Conservation (phyloP, 169 alveolate species). For the Eimeria maxima region DNA sequence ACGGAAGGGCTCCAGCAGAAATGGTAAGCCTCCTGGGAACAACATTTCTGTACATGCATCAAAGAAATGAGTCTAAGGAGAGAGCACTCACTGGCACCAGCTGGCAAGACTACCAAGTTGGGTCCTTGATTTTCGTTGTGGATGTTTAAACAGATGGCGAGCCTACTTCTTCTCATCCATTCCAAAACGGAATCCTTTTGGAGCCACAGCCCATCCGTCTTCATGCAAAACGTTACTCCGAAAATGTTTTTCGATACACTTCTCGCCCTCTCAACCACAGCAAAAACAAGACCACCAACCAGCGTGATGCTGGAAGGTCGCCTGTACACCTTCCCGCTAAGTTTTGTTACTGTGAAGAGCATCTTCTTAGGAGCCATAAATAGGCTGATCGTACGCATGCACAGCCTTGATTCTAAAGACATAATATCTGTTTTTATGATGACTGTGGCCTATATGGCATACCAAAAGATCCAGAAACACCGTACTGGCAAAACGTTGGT, state of each 20-base stretch:
- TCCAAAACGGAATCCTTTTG: constrained; percentile 44
- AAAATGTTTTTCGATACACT: constrained; percentile 76
- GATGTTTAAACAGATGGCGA: constrained; percentile 62
- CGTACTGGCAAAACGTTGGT: constrained; percentile 79
- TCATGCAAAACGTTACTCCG: constrained; percentile 74
- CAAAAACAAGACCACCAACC: not conserved
- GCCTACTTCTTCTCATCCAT: constrained; percentile 62
- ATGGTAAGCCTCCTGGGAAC: constrained; percentile 46
- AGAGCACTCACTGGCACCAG: not conserved
- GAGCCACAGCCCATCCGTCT: constrained; percentile 76
- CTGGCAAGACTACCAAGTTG: not conserved
- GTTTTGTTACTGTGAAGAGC: constrained; percentile 39
- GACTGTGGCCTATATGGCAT: constrained; percentile 47
- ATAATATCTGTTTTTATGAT: constrained; percentile 66
- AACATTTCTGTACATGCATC: not conserved
- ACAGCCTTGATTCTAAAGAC: constrained; percentile 66
- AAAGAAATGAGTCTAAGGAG: not conserved
- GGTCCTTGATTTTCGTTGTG: not conserved
- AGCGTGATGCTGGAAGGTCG: constrained; percentile 71
- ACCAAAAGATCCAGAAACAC: constrained; percentile 78
- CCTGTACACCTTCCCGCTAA: constrained; percentile 72
- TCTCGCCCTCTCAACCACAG: constrained; percentile 26
- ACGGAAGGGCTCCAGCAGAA: constrained; percentile 69
- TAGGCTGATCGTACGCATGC: constrained; percentile 64
- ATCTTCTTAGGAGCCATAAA: constrained; percentile 51